Evolutionary conservation across 2,329 filamentous ascomycete genomes (phyloP), one percentile per base, ranked within the genome.

Genomic region (Botrytis fabae): DNA sequence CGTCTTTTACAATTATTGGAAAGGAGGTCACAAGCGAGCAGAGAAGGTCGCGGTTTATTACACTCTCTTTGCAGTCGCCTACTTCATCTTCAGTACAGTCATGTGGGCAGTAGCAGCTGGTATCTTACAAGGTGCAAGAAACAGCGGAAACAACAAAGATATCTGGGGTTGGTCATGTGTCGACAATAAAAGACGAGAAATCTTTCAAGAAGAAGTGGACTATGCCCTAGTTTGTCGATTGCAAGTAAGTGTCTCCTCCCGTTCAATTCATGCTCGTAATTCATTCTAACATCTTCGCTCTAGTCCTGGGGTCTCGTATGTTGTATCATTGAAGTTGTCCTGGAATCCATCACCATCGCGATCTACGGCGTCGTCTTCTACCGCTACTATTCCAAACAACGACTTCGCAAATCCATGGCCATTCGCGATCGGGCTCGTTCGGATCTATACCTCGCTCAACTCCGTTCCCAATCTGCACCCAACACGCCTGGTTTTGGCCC

Each of bases 121-220:
- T 73, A 84, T 97, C 73, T 89, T 98, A 79, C 94, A 98, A 81
- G 89, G 92, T 79, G 90, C 90, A 73, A 92, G 91, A 81, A 88
- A 90, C 79, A 92, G 88, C 80, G 89, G 89, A 80, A 85, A 89
- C 76, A 93, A 92, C 80, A 90, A 97, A 83, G 96, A 99, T 82
- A 89, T 99, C 83, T 99, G 96, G 96, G 95, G 95, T 74, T 99
- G 96, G 96, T 90, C 94, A n/a, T 99, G 96, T 82, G 92, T 95
- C 73, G 88, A 97, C 79, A 98, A 98, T 82, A 90, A 91, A 76
- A 91, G 95, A 75, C 85, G 91, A 72, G 84, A 94, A 69, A 85
- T 97, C 70, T 98, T 95, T 82, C 81, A 89, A 75, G 86, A 95
- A 73, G 91, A 96, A 79, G 89, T 99, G 78, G 87, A 96, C 83